A percentile compares a stretch with the other conserved stretches of the same genome.
Evolutionary conservation across 108 stramenopile genomes (phyloP).

Genomic region (Nitzschia inconspicua): DNA sequence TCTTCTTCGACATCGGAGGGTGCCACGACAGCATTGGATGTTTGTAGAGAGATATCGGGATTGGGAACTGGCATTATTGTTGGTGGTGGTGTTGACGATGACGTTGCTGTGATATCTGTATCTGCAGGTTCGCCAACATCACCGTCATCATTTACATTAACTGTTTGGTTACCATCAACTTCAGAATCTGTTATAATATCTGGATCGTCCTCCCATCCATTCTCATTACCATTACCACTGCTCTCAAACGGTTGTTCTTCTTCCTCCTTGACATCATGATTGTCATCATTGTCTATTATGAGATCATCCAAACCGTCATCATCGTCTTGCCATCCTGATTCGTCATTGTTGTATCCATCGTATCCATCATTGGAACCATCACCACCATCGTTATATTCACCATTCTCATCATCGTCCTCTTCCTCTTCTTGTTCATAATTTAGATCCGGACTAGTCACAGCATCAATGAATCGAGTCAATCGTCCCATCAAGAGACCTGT

Average conservation of each 20-base stretch:
- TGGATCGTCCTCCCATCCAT: neutral
- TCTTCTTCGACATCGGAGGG: no score
- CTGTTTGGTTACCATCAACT: no score
- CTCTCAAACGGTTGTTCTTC: neutral
- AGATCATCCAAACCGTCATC: neutral
- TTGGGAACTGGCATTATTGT: no score
- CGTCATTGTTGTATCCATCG: neutral
- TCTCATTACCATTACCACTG: neutral
- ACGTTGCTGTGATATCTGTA: neutral
- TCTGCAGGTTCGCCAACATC: no score
- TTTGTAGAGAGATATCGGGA: no score
- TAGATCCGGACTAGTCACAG: slow-evolving; percentile 6
- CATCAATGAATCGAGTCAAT: slow-evolving; percentile 28
- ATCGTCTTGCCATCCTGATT: slow-evolving; percentile 3
- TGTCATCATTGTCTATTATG: neutral
- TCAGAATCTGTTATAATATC: no score
- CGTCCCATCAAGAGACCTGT: slow-evolving; percentile 35
- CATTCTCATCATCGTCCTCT: slow-evolving; percentile 5
- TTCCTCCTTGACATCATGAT: neutral
- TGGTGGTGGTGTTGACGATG: neutral
- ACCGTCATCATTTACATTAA: no score
- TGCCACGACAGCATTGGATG: no score
- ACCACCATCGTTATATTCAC: neutral
- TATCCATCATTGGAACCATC: neutral
- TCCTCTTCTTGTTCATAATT: slow-evolving; percentile 11